phyloP scores from a whole-genome alignment of 139 green algal genomes.

The Chlamydomonas asymmetrica region DNA sequence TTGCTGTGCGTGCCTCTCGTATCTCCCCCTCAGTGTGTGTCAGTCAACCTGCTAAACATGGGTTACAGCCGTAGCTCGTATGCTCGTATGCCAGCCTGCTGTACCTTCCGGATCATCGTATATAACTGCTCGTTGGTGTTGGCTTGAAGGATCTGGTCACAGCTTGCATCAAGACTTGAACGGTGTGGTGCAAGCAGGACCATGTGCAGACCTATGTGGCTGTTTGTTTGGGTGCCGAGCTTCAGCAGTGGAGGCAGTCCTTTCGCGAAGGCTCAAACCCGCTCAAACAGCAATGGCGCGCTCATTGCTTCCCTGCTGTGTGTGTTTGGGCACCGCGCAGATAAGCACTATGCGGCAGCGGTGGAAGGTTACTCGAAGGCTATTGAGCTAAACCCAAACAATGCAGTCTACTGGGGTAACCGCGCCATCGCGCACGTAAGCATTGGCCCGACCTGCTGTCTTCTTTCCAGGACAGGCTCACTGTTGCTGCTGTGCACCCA shows the following conservation, averaged over 20 bases:
- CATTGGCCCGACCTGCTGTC: too few species aligned
- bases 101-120: too few species aligned
- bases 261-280: background rate
- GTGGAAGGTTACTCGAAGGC: slow-evolving; percentile 84
- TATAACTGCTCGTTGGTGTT: too few species aligned
- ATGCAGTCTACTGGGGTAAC: slow-evolving; percentile 87
- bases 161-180: too few species aligned
- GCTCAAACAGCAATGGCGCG: background rate
- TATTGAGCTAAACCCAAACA: slow-evolving; percentile 73
- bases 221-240: background rate
- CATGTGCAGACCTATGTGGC: background rate
- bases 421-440: slow-evolving; percentile 87
- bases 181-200: background rate
- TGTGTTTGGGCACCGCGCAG: slow-evolving; percentile 57
- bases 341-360: slow-evolving; percentile 80
- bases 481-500: background rate
- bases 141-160: too few species aligned
- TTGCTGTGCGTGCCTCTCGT: too few species aligned
- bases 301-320: background rate
- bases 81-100: too few species aligned
- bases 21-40: too few species aligned
- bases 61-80: too few species aligned
- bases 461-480: slow-evolving; percentile 44
- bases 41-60: too few species aligned
- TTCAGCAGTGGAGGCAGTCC: background rate